Evolutionary conservation across 1,139 yeast species (phyloP), one percentile per base, ranked within the genome.

Genomic region (Sugiyamaella grinbergsii): DNA sequence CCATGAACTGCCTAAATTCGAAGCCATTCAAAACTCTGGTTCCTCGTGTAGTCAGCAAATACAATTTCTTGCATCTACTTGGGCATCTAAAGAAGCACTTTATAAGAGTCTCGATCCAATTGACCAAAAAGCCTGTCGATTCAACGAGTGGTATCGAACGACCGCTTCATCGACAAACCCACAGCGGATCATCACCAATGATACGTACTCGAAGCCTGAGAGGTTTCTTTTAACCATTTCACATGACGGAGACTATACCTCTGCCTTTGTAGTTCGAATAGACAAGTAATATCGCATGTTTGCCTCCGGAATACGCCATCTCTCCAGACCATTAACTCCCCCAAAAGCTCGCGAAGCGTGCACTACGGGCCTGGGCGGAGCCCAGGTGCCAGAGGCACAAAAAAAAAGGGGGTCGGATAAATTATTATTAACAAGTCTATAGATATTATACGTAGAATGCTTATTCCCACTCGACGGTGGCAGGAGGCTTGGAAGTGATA

Each of bases 401-500:
- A n/a, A n/a, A n/a, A n/a, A n/a, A n/a, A 29, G 15, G 4, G 13
- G 13, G 37, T 31, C 26, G 18, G 15, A 31, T n/a, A 31, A 31
- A 41, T 41, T 29, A 41, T 18, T 31, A 29, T 31, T 29, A 29
- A 20, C n/a, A 19, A 33, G 26, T 34, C 33, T 43, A 43, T 43
- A 43, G 22, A 49, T 34, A 20, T n/a, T 32, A 18, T 24, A 29
- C 39, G 20, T 15, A 22, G 29, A n/a, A 13, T 22, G 15, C 58
- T 66, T 85, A 93, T 77, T 93, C 98, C 98, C 98, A 93, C 74
- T 93, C 98, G 62, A 93, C 98, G 56, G 98, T 94, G 56, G 98
- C 98, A 58, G 98, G 98, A 55, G 98, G 98, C 77, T 93, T 93
- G 57, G 97, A 90, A 58, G 98, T 93, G 71, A 94, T 91, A 72